Evolutionary conservation across 768 basidiomycete species (phyloP).

Genomic region (Suillus brevipes): DNA sequence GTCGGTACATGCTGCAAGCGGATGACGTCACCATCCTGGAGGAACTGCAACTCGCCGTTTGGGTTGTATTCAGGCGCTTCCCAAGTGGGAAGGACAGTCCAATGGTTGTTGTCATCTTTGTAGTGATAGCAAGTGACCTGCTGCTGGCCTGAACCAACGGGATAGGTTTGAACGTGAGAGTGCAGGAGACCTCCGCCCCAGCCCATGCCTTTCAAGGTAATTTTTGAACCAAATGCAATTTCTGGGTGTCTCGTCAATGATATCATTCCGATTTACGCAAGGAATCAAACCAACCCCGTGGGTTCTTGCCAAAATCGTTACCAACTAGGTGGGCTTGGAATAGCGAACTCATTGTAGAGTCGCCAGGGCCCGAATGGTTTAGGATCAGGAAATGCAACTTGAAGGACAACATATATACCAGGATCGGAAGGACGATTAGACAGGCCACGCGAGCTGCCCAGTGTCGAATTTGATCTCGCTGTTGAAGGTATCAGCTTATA

Average conservation of each 20-base stretch:
- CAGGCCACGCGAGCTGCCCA: constrained; percentile 86
- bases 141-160: constrained; percentile 88
- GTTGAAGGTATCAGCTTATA: constrained; percentile 13
- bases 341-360: constrained; percentile 97
- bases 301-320: constrained; percentile 90
- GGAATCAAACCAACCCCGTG: constrained; percentile 59
- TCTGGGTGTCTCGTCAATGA: constrained; percentile 45
- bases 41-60: constrained; percentile 63
- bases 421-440: constrained; percentile 85
- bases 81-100: constrained; percentile 82
- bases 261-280: neutral
- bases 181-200: constrained; percentile 97
- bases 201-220: constrained; percentile 96
- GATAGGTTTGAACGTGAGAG: constrained; percentile 95
- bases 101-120: constrained; percentile 98
- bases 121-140: constrained; percentile 99
- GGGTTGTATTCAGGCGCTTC: constrained; percentile 66
- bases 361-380: constrained; percentile 93
- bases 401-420: constrained; percentile 93
- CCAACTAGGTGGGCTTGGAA: constrained; percentile 97
- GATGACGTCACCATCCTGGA: constrained; percentile 75
- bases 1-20: constrained; percentile 84
- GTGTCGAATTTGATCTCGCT: constrained; percentile 88
- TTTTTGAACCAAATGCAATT: constrained; percentile 83
- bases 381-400: constrained; percentile 95